These are phyloP conservation scores for Chlorella sorokiniana DNA, from an alignment of 139 green algal species.

Conservation along the genomic window DNA sequence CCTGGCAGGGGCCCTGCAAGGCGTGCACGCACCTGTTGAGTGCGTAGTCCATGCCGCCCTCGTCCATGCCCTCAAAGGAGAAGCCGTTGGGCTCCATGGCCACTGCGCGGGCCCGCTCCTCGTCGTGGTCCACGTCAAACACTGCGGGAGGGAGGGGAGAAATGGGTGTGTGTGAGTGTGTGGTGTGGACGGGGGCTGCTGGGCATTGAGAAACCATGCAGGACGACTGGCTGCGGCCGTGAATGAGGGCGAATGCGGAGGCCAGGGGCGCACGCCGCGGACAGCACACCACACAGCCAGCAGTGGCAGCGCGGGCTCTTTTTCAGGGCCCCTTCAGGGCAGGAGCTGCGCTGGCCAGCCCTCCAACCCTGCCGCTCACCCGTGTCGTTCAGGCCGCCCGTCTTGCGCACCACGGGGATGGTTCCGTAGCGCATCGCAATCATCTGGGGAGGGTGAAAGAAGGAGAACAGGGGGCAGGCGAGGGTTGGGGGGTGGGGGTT, in stretches of 20 bases:
- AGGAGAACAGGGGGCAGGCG: background rate
- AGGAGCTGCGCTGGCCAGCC: background rate
- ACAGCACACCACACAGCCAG: too few species aligned
- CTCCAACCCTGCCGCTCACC: background rate
- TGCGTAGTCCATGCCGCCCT: conserved; percentile 88
- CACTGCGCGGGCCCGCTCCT: conserved; percentile 56
- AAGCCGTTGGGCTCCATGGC: conserved; percentile 88
- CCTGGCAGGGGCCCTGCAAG: background rate
- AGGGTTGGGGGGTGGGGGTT: background rate
- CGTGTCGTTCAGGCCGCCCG: conserved; percentile 91
- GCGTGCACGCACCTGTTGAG: conserved; percentile 69
- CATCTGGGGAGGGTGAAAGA: conserved; percentile 72
- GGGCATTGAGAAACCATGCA: background rate
- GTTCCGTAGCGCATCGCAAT: conserved; percentile 95
- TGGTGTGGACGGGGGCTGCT: background rate
- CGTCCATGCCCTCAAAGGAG: conserved; percentile 85
- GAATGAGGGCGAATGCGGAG: background rate
- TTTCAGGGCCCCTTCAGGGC: too few species aligned
- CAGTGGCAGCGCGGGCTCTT: too few species aligned
- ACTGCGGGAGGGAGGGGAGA: conserved; percentile 34
- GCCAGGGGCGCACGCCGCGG: too few species aligned
- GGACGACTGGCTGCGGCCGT: background rate
- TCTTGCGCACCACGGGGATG: conserved; percentile 90
- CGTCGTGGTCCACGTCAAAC: conserved; percentile 60
- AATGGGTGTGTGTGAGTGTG: background rate